Evolutionary conservation across 2,329 filamentous ascomycete species (phyloP), one percentile per base, ranked within the genome.

Genomic region (Fusarium torulosum): DNA sequence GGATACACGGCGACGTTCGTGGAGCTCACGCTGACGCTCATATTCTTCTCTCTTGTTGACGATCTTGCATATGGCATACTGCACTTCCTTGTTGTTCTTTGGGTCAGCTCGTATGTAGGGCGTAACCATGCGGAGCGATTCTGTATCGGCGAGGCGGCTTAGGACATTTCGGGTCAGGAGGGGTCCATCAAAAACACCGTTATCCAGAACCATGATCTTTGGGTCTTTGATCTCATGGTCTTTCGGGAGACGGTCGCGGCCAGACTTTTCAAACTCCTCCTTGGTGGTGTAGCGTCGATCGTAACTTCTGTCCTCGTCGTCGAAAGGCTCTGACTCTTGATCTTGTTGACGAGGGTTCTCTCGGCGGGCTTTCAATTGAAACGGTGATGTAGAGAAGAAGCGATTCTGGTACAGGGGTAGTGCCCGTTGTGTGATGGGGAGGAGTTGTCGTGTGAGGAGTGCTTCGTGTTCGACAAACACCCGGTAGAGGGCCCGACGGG

Each of bases 1-100:
- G 44, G 81, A 81, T 67, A 75, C 81, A 71, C 79, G 78, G 64
- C 81, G 80, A 67, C 79, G 81, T 63, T 82, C 78, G 63, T 83
- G 82, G 41, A 77, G 69, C 49, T 78, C 76, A 67, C 82, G 78
- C 61, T 79, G 78, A 53, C 76, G 77, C 78, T 69, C 82, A 72
- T 74, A 82, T 53, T 85, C 79, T 2, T 81, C 85, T 44, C 78
- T 77, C 70, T 89, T 89, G 76, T 88, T 84, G 29, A 92, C 76
- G 44, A 97, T 82, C 71, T 88, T 90, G 83, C 93, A 96, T 33
- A 94, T 83, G 2, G 92, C 88, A 54, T 74, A 80, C 49, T 70
- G 66, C 7, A 63, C 63, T 17, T 63, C 55, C 44, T 58, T 62
- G 52, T 64, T 55, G 9, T 68, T 66, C 42, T 72, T 72, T 17